Conservation (phyloP, 495 filamentous ascomycete genomes). For the Aspergillus asperescens region DNA sequence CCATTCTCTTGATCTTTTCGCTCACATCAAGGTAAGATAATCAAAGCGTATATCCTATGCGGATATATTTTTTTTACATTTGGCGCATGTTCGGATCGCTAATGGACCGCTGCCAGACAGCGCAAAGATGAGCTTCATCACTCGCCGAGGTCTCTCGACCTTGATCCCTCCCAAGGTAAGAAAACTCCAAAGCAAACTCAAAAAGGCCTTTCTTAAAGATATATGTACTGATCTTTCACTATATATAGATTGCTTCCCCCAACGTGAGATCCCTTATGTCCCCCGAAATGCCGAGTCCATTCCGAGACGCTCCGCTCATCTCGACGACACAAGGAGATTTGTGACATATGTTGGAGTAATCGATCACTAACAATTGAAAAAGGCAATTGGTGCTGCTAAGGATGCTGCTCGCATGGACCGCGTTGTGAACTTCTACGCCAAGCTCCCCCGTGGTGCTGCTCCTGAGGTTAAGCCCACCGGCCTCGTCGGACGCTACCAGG, state of each 20-base stretch:
- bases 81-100: conserved; percentile 20
- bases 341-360: background rate
- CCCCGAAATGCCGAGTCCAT: conserved; percentile 22
- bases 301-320: conserved; percentile 12
- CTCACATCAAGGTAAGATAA: conserved; percentile 32
- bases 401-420: conserved; percentile 95
- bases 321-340: background rate
- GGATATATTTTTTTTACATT: background rate
- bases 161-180: conserved; percentile 96
- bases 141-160: conserved; percentile 87
- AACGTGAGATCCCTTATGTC: conserved; percentile 60
- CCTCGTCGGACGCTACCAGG: conserved; percentile 80
- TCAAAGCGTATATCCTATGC: background rate
- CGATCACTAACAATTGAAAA: conserved; percentile 26
- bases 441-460: conserved; percentile 84
- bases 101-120: conserved; percentile 28
- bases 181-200: conserved; percentile 10
- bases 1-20: conserved; percentile 33
- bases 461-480: conserved; percentile 75
- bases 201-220: background rate
- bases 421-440: conserved; percentile 96
- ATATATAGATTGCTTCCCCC: conserved; percentile 74
- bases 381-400: conserved; percentile 87
- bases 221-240: conserved; percentile 26
- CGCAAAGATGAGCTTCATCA: conserved; percentile 83